Evolutionary conservation across 768 basidiomycete genomes (phyloP).

Genomic region (Boletus reticulatus): DNA sequence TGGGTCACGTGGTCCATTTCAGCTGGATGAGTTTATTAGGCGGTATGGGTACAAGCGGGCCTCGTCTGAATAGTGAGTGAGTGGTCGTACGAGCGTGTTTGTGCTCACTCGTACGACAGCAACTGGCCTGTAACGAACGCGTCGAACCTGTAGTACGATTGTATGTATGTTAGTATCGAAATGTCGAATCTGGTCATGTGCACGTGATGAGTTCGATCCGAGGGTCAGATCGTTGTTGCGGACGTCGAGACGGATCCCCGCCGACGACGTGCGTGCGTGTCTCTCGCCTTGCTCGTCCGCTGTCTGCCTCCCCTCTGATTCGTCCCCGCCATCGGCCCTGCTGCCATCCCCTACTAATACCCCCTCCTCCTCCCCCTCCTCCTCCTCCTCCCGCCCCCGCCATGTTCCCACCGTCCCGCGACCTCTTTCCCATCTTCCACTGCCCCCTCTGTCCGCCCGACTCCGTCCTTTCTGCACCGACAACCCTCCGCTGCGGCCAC

Average conservation of each 20-base stretch:
- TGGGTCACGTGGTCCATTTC: conserved; percentile 91
- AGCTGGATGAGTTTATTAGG: conserved; percentile 71
- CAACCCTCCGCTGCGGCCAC: conserved; percentile 79
- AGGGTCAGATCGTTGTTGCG: conserved; percentile 24
- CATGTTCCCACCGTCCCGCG: conserved; percentile 24
- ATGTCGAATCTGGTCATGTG: conserved; percentile 5
- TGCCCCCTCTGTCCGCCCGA: conserved; percentile 54
- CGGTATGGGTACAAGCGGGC: conserved; percentile 78
- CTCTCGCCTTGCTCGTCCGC: conserved; percentile 6
- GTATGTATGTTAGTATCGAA: background rate
- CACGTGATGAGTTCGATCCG: conserved; percentile 31
- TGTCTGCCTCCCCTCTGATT: conserved; percentile 21
- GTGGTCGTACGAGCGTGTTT: conserved; percentile 13
- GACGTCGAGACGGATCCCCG: conserved; percentile 27
- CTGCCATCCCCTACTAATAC: conserved; percentile 11
- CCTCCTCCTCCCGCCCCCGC: background rate
- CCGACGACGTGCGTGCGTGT: conserved; percentile 23
- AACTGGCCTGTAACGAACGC: conserved; percentile 26
- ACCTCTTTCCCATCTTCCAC: conserved; percentile 39
- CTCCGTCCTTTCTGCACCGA: conserved; percentile 41
- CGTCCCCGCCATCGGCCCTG: conserved; percentile 15
- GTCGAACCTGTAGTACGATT: conserved; percentile 23
- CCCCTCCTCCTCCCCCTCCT: background rate
- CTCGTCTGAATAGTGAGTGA: conserved; percentile 65
- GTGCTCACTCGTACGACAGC: conserved; percentile 7